phyloP scores from a whole-genome alignment of 176 grass and related monocot genomes.

The Aegilops tauschii region DNA sequence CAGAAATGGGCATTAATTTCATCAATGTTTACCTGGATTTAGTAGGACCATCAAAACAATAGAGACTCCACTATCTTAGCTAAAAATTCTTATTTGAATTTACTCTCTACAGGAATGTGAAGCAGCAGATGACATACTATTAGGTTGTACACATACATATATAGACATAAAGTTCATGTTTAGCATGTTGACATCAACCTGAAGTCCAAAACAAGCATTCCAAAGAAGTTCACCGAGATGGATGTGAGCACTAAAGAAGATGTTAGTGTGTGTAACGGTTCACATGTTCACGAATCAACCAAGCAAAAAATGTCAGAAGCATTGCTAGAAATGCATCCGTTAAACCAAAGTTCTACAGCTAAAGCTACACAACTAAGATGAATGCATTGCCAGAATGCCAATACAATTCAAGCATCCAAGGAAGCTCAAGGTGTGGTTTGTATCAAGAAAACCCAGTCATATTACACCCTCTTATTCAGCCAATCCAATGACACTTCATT shows the following conservation, averaged over 20 bases:
- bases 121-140: not conserved
- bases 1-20: not conserved
- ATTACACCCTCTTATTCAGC: too few species aligned
- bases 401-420: not conserved
- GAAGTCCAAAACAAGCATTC: not conserved
- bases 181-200: conserved; percentile 3
- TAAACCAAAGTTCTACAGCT: not conserved
- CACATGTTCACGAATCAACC: not conserved
- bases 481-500: too few species aligned
- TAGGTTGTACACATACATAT: not conserved
- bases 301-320: conserved; percentile 8
- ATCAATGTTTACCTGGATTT: not conserved
- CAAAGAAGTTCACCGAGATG: not conserved
- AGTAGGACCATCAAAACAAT: conserved; percentile 11
- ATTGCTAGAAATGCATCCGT: not conserved
- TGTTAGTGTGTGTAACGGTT: not conserved
- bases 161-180: conserved; percentile 1
- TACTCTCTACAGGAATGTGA: not conserved
- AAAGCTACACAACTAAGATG: not conserved
- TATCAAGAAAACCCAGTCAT: not conserved
- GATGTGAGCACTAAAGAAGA: not conserved
- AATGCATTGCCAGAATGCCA: not conserved
- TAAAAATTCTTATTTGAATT: conserved; percentile 1
- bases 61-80: not conserved
- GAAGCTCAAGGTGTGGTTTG: not conserved